Conservation (phyloP, 2,329 filamentous ascomycete genomes). For the Neopestalotiopsis rosae region DNA sequence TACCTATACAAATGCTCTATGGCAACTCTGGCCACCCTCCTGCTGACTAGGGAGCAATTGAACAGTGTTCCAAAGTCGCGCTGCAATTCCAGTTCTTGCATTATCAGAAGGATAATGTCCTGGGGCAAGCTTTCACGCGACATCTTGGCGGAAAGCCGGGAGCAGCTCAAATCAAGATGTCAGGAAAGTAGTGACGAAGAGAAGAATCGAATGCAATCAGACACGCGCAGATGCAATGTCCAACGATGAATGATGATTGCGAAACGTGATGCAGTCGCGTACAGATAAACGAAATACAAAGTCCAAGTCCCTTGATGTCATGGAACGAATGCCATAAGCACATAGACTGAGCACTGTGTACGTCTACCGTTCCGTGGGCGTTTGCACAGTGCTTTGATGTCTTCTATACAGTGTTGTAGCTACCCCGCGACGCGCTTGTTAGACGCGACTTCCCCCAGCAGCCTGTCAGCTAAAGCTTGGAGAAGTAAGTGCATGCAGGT, state of each 20-base stretch:
- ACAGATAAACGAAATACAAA: background rate
- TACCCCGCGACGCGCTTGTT: constrained; percentile 35
- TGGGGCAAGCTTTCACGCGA: constrained; percentile 48
- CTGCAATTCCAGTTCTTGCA: constrained; percentile 59
- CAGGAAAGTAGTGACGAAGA: background rate
- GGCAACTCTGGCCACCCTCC: constrained; percentile 61
- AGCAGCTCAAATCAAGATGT: background rate
- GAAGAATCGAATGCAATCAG: background rate
- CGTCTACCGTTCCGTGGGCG: no score
- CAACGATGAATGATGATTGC: constrained; percentile 1
- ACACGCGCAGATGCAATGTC: constrained; percentile 9
- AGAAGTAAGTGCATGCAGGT: constrained; percentile 6
- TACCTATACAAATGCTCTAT: constrained; percentile 69
- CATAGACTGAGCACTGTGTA: background rate
- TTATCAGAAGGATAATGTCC: constrained; percentile 67
- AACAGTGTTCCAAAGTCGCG: constrained; percentile 66
- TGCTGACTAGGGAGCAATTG: constrained; percentile 60
- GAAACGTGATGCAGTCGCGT: background rate
- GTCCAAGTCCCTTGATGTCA: constrained; percentile 9
- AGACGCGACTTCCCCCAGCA: constrained; percentile 15
- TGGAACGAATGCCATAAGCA: background rate
- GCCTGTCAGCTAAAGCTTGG: background rate
- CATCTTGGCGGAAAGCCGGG: constrained; percentile 20
- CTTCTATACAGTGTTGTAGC: background rate
- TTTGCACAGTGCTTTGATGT: no score